phyloP scores from a whole-genome alignment of 2,329 filamentous ascomycete genomes.

The Magnaporthiopsis rhizophila region DNA sequence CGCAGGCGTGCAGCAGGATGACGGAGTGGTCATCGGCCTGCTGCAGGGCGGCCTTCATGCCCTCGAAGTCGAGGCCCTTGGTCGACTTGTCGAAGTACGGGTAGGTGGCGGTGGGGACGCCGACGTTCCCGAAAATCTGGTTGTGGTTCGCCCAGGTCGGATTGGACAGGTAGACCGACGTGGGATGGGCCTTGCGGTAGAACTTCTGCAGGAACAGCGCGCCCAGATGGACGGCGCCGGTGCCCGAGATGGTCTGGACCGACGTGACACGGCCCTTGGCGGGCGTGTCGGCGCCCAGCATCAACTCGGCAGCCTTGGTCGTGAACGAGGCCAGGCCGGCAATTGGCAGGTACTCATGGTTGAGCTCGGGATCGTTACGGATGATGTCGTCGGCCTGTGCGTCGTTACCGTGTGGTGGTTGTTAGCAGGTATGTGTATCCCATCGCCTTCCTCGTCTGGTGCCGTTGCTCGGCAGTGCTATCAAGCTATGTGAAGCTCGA shows the following conservation, averaged over 20 bases:
- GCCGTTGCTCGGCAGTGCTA: not conserved
- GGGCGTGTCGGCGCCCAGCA: constrained; percentile 71
- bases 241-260: constrained; percentile 93
- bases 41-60: constrained; percentile 67
- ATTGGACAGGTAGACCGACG: constrained; percentile 67
- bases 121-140: constrained; percentile 94
- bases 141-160: constrained; percentile 99
- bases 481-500: not conserved
- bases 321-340: constrained; percentile 82
- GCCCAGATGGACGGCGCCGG: constrained; percentile 87
- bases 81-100: constrained; percentile 90
- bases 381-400: constrained; percentile 81
- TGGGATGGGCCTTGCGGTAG: constrained; percentile 62
- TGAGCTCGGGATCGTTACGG: constrained; percentile 78
- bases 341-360: constrained; percentile 98
- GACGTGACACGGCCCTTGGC: constrained; percentile 79
- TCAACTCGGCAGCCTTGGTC: constrained; percentile 80
- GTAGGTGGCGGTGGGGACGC: constrained; percentile 70
- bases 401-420: not conserved
- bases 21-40: constrained; percentile 71
- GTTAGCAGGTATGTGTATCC: constrained; percentile 9
- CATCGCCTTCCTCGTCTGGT: not conserved
- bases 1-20: constrained; percentile 88
- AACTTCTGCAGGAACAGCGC: constrained; percentile 91
- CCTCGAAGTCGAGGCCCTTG: constrained; percentile 84